Conservation (phyloP, 257 asterid genomes). For the Solanum rostratum region DNA sequence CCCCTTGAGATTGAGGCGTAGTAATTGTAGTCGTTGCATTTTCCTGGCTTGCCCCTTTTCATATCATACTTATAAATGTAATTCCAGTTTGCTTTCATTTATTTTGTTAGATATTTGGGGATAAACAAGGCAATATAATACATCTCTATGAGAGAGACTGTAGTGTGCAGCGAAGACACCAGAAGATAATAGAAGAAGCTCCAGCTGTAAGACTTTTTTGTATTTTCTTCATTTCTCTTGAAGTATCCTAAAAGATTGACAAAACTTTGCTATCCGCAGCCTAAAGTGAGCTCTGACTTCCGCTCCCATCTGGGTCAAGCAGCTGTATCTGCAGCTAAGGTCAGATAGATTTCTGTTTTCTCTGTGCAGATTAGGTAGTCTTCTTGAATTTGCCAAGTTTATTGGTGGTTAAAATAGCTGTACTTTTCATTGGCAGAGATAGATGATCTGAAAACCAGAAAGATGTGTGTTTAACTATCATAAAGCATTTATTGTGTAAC, state of each 20-base stretch:
- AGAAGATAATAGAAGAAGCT: conserved; percentile 99
- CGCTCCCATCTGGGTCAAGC: conserved; percentile 88
- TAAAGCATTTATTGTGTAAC: not conserved
- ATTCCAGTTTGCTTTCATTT: not conserved
- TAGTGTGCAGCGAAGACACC: conserved; percentile 98
- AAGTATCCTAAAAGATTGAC: conserved; percentile 3
- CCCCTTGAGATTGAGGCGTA: not conserved
- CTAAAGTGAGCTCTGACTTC: conserved; percentile 55
- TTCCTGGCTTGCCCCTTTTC: not conserved
- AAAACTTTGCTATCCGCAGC: conserved; percentile 39
- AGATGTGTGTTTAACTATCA: not conserved
- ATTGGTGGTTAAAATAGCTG: not conserved
- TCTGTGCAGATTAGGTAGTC: not conserved
- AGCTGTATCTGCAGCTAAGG: conserved; percentile 99
- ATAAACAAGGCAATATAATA: conserved; percentile 71
- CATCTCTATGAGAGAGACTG: conserved; percentile 97
- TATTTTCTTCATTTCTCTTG: not conserved
- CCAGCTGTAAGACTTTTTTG: conserved; percentile 63
- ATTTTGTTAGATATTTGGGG: conserved; percentile 71
- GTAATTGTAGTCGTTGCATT: not conserved
- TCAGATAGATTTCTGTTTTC: conserved; percentile 11
- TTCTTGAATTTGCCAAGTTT: not conserved
- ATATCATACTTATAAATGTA: not conserved
- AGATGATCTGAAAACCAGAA: not conserved
- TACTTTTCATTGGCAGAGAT: not conserved